Conservation (phyloP, 305 asterid genomes). For the Ilex paraguariensis region DNA sequence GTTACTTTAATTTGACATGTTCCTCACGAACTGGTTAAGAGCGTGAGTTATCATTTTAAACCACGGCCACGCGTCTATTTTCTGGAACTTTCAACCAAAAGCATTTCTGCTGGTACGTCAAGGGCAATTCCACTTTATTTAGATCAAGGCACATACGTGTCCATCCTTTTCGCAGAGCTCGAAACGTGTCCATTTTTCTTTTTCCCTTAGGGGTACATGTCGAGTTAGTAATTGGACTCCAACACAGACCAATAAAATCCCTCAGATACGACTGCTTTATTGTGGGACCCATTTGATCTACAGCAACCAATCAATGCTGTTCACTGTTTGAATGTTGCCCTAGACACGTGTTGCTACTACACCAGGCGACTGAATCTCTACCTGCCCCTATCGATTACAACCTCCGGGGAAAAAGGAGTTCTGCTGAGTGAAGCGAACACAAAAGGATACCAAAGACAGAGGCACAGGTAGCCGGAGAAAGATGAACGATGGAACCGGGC, state of each 20-base stretch:
- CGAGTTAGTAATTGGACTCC: constrained; percentile 7
- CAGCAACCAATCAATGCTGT: constrained; percentile 17
- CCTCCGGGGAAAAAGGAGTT: constrained; percentile 3
- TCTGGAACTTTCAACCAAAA: constrained; percentile 24
- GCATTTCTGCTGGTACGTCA: constrained; percentile 5
- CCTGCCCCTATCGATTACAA: constrained; percentile 15
- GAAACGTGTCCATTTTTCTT: constrained; percentile 19
- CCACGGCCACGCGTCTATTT: constrained; percentile 35
- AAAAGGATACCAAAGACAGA: neutral
- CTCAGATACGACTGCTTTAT: constrained; percentile 26
- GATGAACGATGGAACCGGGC: constrained; percentile 19
- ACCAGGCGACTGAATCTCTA: constrained; percentile 9
- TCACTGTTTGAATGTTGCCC: constrained; percentile 22
- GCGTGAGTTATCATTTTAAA: constrained; percentile 1
- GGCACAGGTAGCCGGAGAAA: neutral
- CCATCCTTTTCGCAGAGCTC: constrained; percentile 19
- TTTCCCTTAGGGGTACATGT: too few species aligned
- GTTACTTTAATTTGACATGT: neutral
- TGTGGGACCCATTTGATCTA: constrained; percentile 28
- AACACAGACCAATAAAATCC: constrained; percentile 13
- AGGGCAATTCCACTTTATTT: constrained; percentile 18
- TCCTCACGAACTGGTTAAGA: neutral
- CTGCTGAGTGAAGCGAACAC: neutral
- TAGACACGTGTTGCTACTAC: constrained; percentile 35
- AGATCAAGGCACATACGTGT: constrained; percentile 26